phyloP scores from a whole-genome alignment of 495 filamentous ascomycete species.

The Copromyces sp. region DNA sequence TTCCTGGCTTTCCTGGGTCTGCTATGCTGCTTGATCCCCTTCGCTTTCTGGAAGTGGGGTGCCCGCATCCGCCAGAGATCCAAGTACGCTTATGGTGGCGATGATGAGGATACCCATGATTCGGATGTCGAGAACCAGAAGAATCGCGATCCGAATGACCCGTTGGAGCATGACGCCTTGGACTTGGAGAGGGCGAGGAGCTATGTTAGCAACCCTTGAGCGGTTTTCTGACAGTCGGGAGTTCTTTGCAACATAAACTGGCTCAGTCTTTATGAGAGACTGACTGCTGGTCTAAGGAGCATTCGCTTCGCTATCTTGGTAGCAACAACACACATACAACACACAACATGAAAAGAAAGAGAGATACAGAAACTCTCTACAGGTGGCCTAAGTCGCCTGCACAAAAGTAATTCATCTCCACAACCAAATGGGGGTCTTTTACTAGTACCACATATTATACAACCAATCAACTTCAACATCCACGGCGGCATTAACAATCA shows the following conservation, averaged over 20 bases:
- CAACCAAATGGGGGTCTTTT: neutral
- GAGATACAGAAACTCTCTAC: neutral
- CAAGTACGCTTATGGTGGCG: slow-evolving; percentile 54
- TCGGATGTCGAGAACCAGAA: slow-evolving; percentile 18
- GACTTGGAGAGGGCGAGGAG: slow-evolving; percentile 30
- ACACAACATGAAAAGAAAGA: neutral
- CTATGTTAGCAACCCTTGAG: slow-evolving; percentile 36
- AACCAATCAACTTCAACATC: neutral
- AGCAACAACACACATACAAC: neutral
- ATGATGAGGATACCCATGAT: slow-evolving; percentile 17
- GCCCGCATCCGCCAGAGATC: slow-evolving; percentile 52
- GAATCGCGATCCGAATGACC: slow-evolving; percentile 12
- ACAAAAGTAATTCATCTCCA: neutral
- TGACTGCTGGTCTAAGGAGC: too few species aligned
- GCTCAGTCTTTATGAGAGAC: neutral
- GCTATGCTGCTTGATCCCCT: slow-evolving; percentile 67
- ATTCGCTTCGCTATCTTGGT: neutral
- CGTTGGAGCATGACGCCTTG: slow-evolving; percentile 19
- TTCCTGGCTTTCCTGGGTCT: slow-evolving; percentile 63
- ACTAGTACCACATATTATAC: neutral
- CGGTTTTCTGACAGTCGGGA: neutral
- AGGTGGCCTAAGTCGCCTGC: neutral
- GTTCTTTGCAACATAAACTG: neutral
- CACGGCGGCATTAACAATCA: neutral
- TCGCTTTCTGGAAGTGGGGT: slow-evolving; percentile 65